These are phyloP conservation scores for Umbelopsis sp. DNA, from an alignment of 371 early-diverging fungal species.

Conservation along the genomic window DNA sequence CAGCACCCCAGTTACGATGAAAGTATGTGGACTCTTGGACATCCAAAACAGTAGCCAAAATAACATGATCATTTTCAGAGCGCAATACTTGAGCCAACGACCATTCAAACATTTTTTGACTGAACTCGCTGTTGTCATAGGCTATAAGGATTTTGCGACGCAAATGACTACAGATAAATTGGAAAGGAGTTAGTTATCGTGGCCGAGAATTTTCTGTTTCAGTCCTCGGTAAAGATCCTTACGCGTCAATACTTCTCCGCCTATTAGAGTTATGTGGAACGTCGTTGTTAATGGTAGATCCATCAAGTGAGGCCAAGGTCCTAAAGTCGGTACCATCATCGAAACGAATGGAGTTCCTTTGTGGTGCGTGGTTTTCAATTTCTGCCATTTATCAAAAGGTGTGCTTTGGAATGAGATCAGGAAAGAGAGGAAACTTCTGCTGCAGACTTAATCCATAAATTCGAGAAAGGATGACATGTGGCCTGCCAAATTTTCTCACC, in stretches of 20 bases:
- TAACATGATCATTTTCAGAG: constrained; percentile 25
- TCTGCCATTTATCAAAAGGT: constrained; percentile 4
- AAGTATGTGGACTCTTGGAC: constrained; percentile 20
- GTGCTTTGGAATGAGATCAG: not conserved
- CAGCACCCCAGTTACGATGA: constrained; percentile 9
- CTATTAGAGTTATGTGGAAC: not conserved
- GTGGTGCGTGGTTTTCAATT: not conserved
- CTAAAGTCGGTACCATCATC: not conserved
- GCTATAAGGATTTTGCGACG: constrained; percentile 25
- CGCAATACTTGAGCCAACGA: constrained; percentile 24
- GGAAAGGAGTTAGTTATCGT: too few species aligned
- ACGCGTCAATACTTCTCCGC: constrained; percentile 15
- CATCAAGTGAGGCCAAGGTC: not conserved
- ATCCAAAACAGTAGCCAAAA: constrained; percentile 25
- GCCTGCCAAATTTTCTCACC: constrained; percentile 5
- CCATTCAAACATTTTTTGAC: constrained; percentile 26
- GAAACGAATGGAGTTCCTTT: constrained; percentile 13
- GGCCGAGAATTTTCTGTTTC: not conserved
- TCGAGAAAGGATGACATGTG: constrained; percentile 7
- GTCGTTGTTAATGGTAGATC: constrained; percentile 11
- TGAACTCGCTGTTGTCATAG: constrained; percentile 25
- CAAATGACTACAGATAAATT: not conserved
- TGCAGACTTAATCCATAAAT: not conserved
- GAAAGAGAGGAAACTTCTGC: constrained; percentile 15
- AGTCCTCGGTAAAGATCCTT: not conserved